Evolutionary conservation across 148 eudicot genomes (phyloP).

Genomic region (Simmondsia chinensis): DNA sequence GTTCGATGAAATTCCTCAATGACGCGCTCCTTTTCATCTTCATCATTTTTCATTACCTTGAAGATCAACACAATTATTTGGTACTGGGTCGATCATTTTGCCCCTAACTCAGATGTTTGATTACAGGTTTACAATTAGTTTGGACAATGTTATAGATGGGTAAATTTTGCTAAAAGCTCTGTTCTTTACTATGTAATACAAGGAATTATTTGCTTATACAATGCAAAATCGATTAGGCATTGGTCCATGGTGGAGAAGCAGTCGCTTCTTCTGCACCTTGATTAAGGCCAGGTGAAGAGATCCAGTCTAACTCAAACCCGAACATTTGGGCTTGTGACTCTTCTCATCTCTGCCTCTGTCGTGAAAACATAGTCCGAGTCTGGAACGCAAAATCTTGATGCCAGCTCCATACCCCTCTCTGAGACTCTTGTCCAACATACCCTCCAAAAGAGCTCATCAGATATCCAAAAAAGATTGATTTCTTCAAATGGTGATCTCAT

Average conservation of each 20-base stretch:
- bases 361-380: constrained; percentile 40
- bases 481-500: constrained; percentile 58
- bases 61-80: too few species aligned
- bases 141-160: too few species aligned
- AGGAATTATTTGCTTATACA: too few species aligned
- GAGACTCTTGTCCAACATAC: constrained; percentile 51
- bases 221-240: constrained; percentile 8
- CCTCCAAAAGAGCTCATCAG: constrained; percentile 39
- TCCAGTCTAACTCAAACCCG: neutral
- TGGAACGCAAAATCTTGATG: constrained; percentile 41
- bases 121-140: too few species aligned
- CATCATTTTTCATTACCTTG: too few species aligned
- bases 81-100: too few species aligned
- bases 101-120: too few species aligned
- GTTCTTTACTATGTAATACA: too few species aligned
- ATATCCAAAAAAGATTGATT: constrained; percentile 49
- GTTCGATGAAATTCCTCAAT: too few species aligned
- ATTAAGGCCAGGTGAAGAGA: constrained; percentile 2
- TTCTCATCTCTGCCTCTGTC: constrained; percentile 47
- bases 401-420: constrained; percentile 30
- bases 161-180: too few species aligned
- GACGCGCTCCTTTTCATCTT: too few species aligned
- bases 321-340: constrained; percentile 21
- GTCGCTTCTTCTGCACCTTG: constrained; percentile 12
- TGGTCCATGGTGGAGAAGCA: constrained; percentile 6